Evolutionary conservation across 2,329 filamentous ascomycete species (phyloP), one percentile per base, ranked within the genome.

Genomic region (Aspergillus calidoustus): DNA sequence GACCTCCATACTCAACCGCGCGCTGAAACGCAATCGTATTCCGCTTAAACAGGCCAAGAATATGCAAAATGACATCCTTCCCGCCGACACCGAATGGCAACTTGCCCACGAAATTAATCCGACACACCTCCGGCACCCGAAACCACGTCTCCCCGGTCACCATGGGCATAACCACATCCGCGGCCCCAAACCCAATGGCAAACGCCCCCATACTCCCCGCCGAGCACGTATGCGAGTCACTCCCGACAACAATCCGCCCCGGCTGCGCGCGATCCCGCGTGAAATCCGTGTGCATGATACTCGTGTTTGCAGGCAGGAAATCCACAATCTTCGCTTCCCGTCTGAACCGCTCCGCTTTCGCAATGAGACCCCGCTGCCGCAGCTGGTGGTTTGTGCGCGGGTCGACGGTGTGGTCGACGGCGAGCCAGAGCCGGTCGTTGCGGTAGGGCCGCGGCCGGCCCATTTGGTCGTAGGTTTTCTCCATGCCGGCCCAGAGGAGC

Each of bases 381-480:
- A 41, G 53, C 9, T 47, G 53, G 38, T 47, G 41, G 13, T 55
- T 28, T 34, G 41, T 47, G 1, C 53, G 53, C 3, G 53, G 53
- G 7, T 55, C 53, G 25, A 55, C 53, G 11, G 53, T 55, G 41
- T 55, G 53, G 41, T 55, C 53, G 0, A 23, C 41, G 13, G 53
- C 53, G 0, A 55, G 53, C 53, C 53, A 55, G 6, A 55, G n/a
- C 8, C 53, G 41, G 23, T 55, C 53, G 53, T 55, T 55, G 53
- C 53, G 53, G 8, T 15, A 41, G 30, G 34, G 34, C 1, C 34
- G 34, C 11, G 34, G 34, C 34, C 34, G 34, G 11, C 34, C 34
- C 34, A 41, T 41, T 15, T 41, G 34, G 11, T 41, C 34, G 34
- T 41, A 41, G 13, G 34, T 41, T 11, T 41, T 41, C 13, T 41